These are phyloP conservation scores for Rehmannia glutinosa DNA, from an alignment of 257 asterid genomes.

Conservation along the genomic window DNA sequence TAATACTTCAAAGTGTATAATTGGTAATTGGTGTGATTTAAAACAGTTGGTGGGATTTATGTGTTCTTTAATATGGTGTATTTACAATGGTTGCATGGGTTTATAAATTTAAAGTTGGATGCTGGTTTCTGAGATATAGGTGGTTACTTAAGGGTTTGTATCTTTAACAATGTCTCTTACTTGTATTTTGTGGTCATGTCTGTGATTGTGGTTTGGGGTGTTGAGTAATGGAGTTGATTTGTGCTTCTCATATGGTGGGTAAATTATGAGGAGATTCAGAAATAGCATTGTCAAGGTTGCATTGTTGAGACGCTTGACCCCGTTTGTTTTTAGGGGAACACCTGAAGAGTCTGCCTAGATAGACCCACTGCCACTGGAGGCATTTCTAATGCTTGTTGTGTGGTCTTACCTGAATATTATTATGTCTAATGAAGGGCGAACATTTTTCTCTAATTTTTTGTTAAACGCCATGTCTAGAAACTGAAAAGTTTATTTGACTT, in stretches of 20 bases:
- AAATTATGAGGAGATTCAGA: background rate
- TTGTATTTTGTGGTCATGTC: background rate
- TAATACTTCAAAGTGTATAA: no score
- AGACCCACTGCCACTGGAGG: no score
- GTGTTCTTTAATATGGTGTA: background rate
- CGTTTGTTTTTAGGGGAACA: no score
- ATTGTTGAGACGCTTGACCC: background rate
- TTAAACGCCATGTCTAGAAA: no score
- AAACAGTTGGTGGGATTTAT: background rate
- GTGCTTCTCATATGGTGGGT: background rate
- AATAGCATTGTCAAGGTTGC: background rate
- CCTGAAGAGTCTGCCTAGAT: no score
- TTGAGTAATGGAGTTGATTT: no score
- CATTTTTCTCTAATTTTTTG: background rate
- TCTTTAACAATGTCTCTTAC: no score
- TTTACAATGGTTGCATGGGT: slow-evolving; percentile 5
- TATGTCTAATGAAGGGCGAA: background rate
- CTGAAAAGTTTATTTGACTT: no score
- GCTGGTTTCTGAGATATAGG: background rate
- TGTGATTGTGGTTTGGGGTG: background rate
- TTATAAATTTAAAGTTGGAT: no score
- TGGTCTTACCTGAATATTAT: background rate
- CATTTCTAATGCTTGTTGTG: background rate
- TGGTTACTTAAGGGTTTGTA: no score
- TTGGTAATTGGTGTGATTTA: no score